Conservation (phyloP, 805 yeast genomes). For the Ogataea paraovalis region DNA sequence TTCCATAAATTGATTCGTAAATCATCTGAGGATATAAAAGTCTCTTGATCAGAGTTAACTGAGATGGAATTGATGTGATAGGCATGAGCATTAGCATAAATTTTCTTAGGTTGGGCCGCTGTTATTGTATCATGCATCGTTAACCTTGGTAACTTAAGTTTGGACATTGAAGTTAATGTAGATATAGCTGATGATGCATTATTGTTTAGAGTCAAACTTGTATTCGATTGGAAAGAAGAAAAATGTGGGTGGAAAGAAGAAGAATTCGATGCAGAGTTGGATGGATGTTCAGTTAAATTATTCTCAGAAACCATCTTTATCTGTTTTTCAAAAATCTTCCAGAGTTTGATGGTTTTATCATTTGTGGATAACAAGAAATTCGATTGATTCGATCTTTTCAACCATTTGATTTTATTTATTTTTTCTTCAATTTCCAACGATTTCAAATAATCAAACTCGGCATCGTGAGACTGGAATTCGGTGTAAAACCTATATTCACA, state of each 20-base stretch:
- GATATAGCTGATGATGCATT: conserved; percentile 5
- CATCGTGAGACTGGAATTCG: conserved; percentile 97
- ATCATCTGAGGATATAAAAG: conserved; percentile 90
- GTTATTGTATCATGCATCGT: conserved; percentile 93
- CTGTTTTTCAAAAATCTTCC: conserved; percentile 93
- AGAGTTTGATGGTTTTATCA: conserved; percentile 96
- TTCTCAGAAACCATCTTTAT: conserved; percentile 90
- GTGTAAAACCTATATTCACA: conserved; percentile 96
- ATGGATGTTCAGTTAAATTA: conserved; percentile 53
- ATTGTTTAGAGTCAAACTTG: conserved; percentile 13
- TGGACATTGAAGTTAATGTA: conserved; percentile 27
- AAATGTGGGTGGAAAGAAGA: conserved; percentile 21
- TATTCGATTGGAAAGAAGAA: conserved; percentile 25
- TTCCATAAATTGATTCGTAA: conserved; percentile 95
- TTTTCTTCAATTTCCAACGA: conserved; percentile 96
- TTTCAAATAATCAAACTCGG: conserved; percentile 95
- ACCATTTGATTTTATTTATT: conserved; percentile 97
- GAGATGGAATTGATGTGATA: conserved; percentile 96
- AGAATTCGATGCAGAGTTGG: not conserved
- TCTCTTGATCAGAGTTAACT: conserved; percentile 93
- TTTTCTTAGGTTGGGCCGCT: conserved; percentile 89
- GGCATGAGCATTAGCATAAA: conserved; percentile 95
- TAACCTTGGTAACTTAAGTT: conserved; percentile 76
- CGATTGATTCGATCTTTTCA: conserved; percentile 82
- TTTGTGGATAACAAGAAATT: conserved; percentile 87